phyloP scores from a whole-genome alignment of 495 filamentous ascomycete species.

The Hyaloscypha hepaticicola region DNA sequence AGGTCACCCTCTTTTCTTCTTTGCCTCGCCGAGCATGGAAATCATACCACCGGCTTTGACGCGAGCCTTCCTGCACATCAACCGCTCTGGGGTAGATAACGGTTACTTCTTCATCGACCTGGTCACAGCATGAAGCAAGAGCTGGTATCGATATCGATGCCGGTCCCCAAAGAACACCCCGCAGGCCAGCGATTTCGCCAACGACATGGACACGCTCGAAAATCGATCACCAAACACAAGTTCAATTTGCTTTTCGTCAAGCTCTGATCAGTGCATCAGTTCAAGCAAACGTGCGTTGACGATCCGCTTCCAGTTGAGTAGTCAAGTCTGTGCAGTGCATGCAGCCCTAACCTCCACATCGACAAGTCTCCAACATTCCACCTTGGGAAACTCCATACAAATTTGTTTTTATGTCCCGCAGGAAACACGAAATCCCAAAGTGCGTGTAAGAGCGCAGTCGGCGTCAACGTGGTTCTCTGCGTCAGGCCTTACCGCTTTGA shows the following conservation, averaged over 20 bases:
- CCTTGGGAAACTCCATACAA: not conserved
- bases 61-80: not conserved
- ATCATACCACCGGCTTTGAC: not conserved
- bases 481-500: not conserved
- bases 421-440: not conserved
- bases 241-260: not conserved
- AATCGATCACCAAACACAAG: not conserved
- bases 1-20: not conserved
- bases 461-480: not conserved
- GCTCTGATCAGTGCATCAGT: not conserved
- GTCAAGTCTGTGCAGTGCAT: not conserved
- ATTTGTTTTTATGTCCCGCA: not conserved
- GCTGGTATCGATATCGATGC: not conserved
- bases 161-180: not conserved
- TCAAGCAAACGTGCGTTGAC: not conserved
- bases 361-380: not conserved
- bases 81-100: not conserved
- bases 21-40: constrained; percentile 11
- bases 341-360: too few species aligned
- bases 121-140: not conserved
- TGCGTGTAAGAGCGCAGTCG: not conserved
- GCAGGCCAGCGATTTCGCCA: not conserved
- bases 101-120: not conserved
- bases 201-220: not conserved
- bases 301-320: not conserved